Conservation (phyloP, 352 stramenopile species). For the Globisporangium acanthophoron region DNA sequence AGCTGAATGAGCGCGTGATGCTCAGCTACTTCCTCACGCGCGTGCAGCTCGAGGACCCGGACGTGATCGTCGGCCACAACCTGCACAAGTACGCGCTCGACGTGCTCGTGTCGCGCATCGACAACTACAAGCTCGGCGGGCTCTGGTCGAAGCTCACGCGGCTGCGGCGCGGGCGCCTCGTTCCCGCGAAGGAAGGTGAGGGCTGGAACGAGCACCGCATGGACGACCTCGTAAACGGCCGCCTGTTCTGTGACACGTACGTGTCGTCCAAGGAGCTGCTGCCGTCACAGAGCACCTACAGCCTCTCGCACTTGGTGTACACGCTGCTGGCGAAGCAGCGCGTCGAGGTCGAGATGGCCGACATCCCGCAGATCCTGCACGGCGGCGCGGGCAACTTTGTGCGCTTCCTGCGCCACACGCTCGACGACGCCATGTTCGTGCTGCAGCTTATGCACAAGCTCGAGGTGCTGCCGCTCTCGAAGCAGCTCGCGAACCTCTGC, state of each 20-base stretch:
- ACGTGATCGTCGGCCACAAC: constrained; percentile 99
- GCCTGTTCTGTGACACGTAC: constrained; percentile 98
- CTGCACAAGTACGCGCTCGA: constrained; percentile 97
- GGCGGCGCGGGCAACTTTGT: constrained; percentile 89
- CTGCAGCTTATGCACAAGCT: constrained; percentile 97
- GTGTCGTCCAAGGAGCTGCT: constrained; percentile 97
- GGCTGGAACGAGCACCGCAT: constrained; percentile 87
- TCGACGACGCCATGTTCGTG: constrained; percentile 96
- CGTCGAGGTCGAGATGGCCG: constrained; percentile 93
- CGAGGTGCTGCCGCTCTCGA: constrained; percentile 97
- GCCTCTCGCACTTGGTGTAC: constrained; percentile 91
- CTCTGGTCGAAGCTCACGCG: constrained; percentile 83
- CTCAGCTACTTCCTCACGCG: constrained; percentile 86
- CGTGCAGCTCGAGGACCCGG: constrained; percentile 95
- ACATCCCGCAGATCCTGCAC: constrained; percentile 93
- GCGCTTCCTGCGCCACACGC: constrained; percentile 91
- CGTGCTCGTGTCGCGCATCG: constrained; percentile 94
- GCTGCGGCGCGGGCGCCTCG: constrained; percentile 66
- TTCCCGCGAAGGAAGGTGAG: constrained; percentile 76
- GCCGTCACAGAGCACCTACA: constrained; percentile 97
- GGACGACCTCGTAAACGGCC: constrained; percentile 89
- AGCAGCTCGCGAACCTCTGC: constrained; percentile 98
- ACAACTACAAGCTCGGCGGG: constrained; percentile 88
- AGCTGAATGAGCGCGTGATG: constrained; percentile 82
- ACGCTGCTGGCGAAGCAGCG: constrained; percentile 87